phyloP scores from a whole-genome alignment of 495 filamentous ascomycete genomes.

The Xylaria acuta region DNA sequence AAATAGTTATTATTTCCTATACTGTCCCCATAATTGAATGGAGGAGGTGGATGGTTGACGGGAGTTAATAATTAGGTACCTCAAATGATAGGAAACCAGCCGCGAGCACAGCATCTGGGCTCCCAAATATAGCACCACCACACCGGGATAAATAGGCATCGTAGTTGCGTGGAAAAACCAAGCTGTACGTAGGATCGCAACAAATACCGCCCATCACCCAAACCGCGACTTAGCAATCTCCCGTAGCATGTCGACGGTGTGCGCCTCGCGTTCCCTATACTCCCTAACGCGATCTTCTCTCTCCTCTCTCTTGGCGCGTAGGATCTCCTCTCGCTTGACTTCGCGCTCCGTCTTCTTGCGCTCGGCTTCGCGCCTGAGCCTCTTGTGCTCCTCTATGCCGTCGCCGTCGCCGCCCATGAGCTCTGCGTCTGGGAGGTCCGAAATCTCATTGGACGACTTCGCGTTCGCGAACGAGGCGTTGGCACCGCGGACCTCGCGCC shows the following conservation, averaged over 20 bases:
- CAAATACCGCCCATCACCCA: conserved; percentile 42
- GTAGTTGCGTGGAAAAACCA: neutral
- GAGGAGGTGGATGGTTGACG: neutral
- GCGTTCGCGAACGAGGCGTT: conserved; percentile 63
- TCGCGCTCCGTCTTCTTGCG: conserved; percentile 70
- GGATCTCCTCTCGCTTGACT: conserved; percentile 67
- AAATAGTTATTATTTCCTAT: neutral
- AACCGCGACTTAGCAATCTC: conserved; percentile 66
- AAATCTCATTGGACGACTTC: conserved; percentile 45
- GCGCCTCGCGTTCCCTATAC: conserved; percentile 66
- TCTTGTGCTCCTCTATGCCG: conserved; percentile 65
- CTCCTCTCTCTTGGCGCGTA: conserved; percentile 65
- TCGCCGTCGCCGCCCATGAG: conserved; percentile 66
- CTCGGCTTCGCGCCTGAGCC: conserved; percentile 59
- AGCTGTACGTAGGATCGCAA: neutral
- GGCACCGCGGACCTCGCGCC: conserved; percentile 61
- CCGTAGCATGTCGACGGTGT: conserved; percentile 69
- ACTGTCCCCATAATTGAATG: neutral
- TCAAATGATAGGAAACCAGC: neutral
- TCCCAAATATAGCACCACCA: neutral
- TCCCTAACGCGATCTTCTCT: conserved; percentile 65
- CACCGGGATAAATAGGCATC: neutral
- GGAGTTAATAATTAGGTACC: neutral
- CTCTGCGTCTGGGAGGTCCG: conserved; percentile 64
- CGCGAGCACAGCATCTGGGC: neutral